Percentiles rank a stretch among this genome's conserved stretches.
Evolutionary conservation across 805 yeast genomes (phyloP).

Genomic region (Candida nemodendra): DNA sequence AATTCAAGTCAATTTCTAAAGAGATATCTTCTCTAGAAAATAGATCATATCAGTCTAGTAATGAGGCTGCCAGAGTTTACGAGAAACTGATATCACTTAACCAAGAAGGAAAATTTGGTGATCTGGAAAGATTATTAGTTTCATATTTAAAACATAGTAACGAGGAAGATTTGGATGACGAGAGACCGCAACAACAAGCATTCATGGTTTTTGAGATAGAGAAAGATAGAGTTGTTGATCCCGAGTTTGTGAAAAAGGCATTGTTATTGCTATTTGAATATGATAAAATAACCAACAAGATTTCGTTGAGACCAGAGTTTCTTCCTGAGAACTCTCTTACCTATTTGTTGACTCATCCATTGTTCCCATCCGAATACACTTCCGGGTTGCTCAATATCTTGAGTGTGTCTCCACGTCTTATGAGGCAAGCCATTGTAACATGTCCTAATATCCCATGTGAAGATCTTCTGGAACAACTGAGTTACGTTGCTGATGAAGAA

Average conservation of each 20-base stretch:
- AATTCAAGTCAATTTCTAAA: constrained; percentile 19
- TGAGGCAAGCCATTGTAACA: constrained; percentile 80
- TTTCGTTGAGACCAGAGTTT: constrained; percentile 30
- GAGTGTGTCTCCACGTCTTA: constrained; percentile 53
- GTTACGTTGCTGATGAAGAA: constrained; percentile 55
- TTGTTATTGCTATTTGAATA: constrained; percentile 39
- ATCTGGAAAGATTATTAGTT: constrained; percentile 30
- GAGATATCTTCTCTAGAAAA: constrained; percentile 26
- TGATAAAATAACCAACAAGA: constrained; percentile 11
- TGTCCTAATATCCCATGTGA: constrained; percentile 65
- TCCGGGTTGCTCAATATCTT: constrained; percentile 53
- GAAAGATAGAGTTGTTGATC: constrained; percentile 63
- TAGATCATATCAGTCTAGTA: constrained; percentile 18
- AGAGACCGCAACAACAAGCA: constrained; percentile 29
- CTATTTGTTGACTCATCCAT: constrained; percentile 82
- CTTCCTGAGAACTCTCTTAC: constrained; percentile 60
- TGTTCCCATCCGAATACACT: constrained; percentile 65
- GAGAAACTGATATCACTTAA: constrained; percentile 25
- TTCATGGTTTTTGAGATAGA: constrained; percentile 58
- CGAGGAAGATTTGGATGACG: constrained; percentile 16
- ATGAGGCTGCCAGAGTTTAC: constrained; percentile 30
- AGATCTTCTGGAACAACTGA: constrained; percentile 63
- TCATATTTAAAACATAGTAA: constrained; percentile 30
- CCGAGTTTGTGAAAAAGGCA: constrained; percentile 48
- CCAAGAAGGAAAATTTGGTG: constrained; percentile 25